These are phyloP conservation scores for Puccinia hordei DNA, from an alignment of 1,284 basidiomycete species.

Conservation along the genomic window DNA sequence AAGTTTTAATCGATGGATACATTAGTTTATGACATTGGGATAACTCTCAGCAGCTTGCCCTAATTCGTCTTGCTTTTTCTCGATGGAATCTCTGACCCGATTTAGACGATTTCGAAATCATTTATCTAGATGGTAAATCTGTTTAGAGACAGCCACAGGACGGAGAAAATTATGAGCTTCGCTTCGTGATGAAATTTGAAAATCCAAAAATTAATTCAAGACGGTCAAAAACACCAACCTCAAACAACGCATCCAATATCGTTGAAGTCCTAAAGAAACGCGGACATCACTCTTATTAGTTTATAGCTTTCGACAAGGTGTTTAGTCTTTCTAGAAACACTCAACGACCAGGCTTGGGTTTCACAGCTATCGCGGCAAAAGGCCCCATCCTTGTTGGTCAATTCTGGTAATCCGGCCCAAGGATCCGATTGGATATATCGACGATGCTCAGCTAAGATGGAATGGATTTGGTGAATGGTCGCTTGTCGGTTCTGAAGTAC, in stretches of 20 bases:
- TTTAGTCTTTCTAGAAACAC: not conserved
- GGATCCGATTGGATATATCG: conserved; percentile 74
- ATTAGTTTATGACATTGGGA: too few relatives aligned
- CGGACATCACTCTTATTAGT: not conserved
- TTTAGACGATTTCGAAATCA: not conserved
- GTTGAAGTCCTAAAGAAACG: conserved; percentile 27
- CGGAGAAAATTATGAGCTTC: not conserved
- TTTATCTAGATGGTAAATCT: conserved; percentile 16
- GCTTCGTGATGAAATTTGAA: not conserved
- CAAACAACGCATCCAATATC: conserved; percentile 39
- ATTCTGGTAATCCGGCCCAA: conserved; percentile 88
- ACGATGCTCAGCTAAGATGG: conserved; percentile 70
- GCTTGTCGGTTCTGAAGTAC: conserved; percentile 66
- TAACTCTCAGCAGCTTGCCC: too few relatives aligned
- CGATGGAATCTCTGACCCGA: not conserved
- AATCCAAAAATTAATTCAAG: too few relatives aligned
- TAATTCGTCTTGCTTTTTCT: not conserved
- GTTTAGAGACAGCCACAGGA: not conserved
- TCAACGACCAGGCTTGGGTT: conserved; percentile 68
- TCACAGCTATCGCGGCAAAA: conserved; percentile 82
- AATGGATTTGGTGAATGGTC: conserved; percentile 77
- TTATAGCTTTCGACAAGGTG: not conserved
- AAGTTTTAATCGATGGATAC: too few relatives aligned
- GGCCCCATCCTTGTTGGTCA: conserved; percentile 67
- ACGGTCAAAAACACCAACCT: conserved; percentile 7